These are phyloP conservation scores for Xeromyces bisporus DNA, from an alignment of 495 filamentous ascomycete species.

Conservation along the genomic window DNA sequence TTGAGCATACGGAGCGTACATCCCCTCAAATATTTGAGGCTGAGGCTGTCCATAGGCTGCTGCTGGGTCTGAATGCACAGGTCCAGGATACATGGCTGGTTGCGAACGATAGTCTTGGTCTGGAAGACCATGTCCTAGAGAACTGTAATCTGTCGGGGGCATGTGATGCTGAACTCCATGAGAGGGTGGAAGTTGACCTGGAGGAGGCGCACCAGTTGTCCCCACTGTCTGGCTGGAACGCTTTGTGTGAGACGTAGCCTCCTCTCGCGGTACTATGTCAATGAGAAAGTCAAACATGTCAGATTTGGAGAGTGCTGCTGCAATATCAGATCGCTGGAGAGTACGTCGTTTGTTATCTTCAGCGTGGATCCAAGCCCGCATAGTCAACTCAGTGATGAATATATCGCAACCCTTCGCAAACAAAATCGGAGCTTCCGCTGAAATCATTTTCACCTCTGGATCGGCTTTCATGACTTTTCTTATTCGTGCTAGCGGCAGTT, in stretches of 20 bases:
- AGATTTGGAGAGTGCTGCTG: slow-evolving; percentile 83
- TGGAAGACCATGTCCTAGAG: slow-evolving; percentile 39
- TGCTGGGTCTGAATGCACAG: slow-evolving; percentile 54
- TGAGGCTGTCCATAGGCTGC: slow-evolving; percentile 57
- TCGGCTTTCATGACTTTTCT: slow-evolving; percentile 99
- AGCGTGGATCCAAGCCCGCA: slow-evolving; percentile 99
- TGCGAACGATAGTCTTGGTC: slow-evolving; percentile 69
- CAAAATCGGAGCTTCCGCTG: slow-evolving; percentile 89
- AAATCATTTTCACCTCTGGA: slow-evolving; percentile 99
- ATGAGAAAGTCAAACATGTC: slow-evolving; percentile 99
- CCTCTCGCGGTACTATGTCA: slow-evolving; percentile 93
- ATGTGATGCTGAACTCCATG: slow-evolving; percentile 48
- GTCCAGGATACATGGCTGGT: slow-evolving; percentile 58
- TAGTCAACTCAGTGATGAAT: slow-evolving; percentile 96
- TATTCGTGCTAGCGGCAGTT: slow-evolving; percentile 86
- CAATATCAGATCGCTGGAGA: slow-evolving; percentile 89
- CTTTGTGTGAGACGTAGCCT: slow-evolving; percentile 72
- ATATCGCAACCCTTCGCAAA: slow-evolving; percentile 99
- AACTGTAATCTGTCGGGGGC: slow-evolving; percentile 47
- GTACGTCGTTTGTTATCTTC: slow-evolving; percentile 97
- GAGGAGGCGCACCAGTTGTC: slow-evolving; percentile 29
- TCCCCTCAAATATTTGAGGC: slow-evolving; percentile 69
- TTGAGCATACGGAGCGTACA: slow-evolving; percentile 61
- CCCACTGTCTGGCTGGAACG: slow-evolving; percentile 45
- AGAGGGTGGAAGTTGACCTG: slow-evolving; percentile 42